Evolutionary conservation across 139 green algal species (phyloP), one percentile per base, ranked within the genome.

Genomic region (Pleodorina starrii): DNA sequence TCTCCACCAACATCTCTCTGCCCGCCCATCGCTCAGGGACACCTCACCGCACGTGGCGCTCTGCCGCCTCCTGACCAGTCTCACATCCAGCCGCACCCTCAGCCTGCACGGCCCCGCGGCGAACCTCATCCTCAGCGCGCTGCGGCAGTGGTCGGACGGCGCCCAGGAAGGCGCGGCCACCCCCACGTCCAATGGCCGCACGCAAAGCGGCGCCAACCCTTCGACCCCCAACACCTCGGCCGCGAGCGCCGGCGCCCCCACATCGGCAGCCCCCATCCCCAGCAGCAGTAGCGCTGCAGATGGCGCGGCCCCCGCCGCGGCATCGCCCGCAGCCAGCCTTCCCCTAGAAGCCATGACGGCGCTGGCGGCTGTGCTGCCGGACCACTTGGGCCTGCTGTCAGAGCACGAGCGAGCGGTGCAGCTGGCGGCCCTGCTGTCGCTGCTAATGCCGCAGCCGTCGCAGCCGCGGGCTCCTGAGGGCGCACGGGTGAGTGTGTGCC

Each of bases 291-390:
- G 7, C 54, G 54, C 29, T n/a, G n/a, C n/a, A n/a, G n/a, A n/a
- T n/a, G n/a, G n/a, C n/a, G n/a, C 54, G 54, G 9, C 54, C 5
- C 5, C 32, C 29, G 29, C 44, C 74, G n/a, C 44, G 17, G 14
- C n/a, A 48, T 12, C 19, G 6, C 12, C 50, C 12, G 50, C 48
- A 0, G 12, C 63, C n/a, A 63, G 60, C 73, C 76, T 90, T 79
- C 89, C 90, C 35, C 32, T 84, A 38, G 90, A 92, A n/a, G 84
- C 90, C 1, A 57, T 92, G 66, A 21, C 21, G 7, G 90, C 85
- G 5, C 69, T 92, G 38, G 84, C 84, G 14, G 66, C 29, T 1
- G 29, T 92, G 54, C 84, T 92, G 71, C 84, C 79, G 21, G 84
- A 92, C 10, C 60, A 90, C 23, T 60, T 92, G 59, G 21, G 23